A percentile compares a stretch with the other conserved stretches of the same genome.
Evolutionary conservation across 2,329 filamentous ascomycete species (phyloP).

Genomic region (Arachnopeziza araneosa): DNA sequence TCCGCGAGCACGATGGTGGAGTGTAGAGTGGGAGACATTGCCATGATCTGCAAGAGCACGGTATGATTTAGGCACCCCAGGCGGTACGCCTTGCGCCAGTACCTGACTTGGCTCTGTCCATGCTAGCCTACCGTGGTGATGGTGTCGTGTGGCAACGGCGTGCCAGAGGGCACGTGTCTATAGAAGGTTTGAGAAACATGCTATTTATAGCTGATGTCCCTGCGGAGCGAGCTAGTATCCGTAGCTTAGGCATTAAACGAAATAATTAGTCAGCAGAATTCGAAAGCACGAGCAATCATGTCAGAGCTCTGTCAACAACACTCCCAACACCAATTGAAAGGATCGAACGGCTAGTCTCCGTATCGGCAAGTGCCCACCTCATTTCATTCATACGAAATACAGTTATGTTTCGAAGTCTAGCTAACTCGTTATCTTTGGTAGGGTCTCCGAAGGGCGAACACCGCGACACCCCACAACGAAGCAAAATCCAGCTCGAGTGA

Average conservation of each 20-base stretch:
- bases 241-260: background rate
- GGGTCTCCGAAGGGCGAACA: slow-evolving; percentile 4
- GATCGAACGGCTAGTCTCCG: slow-evolving; percentile 2
- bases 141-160: too few relatives aligned
- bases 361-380: slow-evolving; percentile 4
- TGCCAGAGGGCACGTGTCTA: too few relatives aligned
- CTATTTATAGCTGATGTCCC: too few relatives aligned
- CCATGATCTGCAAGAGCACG: too few relatives aligned
- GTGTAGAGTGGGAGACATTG: too few relatives aligned
- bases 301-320: slow-evolving; percentile 3
- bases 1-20: too few relatives aligned
- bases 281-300: slow-evolving; percentile 4
- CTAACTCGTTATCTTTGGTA: slow-evolving; percentile 9
- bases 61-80: too few relatives aligned
- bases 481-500: slow-evolving; percentile 8
- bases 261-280: slow-evolving; percentile 5
- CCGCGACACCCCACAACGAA: slow-evolving; percentile 6
- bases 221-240: too few relatives aligned
- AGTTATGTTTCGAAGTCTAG: slow-evolving; percentile 6
- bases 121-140: too few relatives aligned
- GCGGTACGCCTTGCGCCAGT: too few relatives aligned
- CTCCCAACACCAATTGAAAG: slow-evolving; percentile 3
- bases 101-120: too few relatives aligned
- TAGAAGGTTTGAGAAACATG: too few relatives aligned
- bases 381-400: slow-evolving; percentile 4